Base-by-base conservation (phyloP, 1,284 basidiomycete species). In the Kalmanozyma brasiliensis region DNA sequence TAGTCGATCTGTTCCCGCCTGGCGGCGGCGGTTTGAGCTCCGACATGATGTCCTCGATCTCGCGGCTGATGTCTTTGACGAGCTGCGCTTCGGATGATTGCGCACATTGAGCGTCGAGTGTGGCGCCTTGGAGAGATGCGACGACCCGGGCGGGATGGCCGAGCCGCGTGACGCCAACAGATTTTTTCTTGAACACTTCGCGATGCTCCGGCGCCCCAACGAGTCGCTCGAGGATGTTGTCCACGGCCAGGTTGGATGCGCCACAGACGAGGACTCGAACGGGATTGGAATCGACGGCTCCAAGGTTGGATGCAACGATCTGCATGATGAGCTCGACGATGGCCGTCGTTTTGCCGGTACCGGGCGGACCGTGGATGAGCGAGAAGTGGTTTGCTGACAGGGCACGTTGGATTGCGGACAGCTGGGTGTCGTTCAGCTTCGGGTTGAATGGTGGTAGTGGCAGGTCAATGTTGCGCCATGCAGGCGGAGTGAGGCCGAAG, bases 361-460 rank as follows among this genome's bases (percentile, higher is more conserved):
- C 94, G 59, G 95, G 94, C 6, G 95, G 95, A 0, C 95, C 94
- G 78, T 97, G 94, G n/a, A 98, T 94, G 69, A 94, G 92, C 0
- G 91, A 91, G 0, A 97, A 86, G 77, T 94, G 90, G 1, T 87
- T 69, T 1, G 84, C 85, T 0, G 89, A 87, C 3, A 94, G 81
- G 4, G 89, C 89, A 73, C 93, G 91, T 46, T 83, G 85, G 36
- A 94, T 88, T 0, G 94, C 93, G 17, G 87, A 85, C 78, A 89
- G 89, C 80, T 98, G 95, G 60, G 91, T 92, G 0, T 86, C 83
- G 79, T 98, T 98, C 38, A 98, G 84, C 0, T 84, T 86, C 0
- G 85, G 80, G 71, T 96, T 91, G 72, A 92, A 91, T 82, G 91
- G 94, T 2, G 84, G 76, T 17, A 73, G 56, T 2, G 72, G 57